Base-by-base conservation (phyloP, 73 alveolate species). In the Strombidium stylifer region DNA sequence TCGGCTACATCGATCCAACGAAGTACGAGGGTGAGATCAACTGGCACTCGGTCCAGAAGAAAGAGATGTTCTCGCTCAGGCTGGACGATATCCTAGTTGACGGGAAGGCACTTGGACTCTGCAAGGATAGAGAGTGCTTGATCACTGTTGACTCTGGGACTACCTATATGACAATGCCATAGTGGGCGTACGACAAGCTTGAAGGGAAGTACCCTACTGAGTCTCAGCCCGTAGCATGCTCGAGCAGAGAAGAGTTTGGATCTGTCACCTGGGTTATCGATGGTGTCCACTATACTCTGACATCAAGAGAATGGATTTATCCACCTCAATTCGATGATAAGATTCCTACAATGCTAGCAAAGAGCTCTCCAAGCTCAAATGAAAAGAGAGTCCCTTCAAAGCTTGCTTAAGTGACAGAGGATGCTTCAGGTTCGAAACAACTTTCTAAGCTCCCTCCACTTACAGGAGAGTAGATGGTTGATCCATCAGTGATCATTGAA, bases 121-220 rank as follows among this genome's bases (percentile, higher is more conserved):
- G 97, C 67, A 64, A 26, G 35, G 52, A 84, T 20, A 52, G 56
- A 34, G 81, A 73, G 31, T 88, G 97, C 57, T 50, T 75, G 57
- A 86, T 64, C 3, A 86, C 88, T 61, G 81, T 86, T 0, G 97
- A 85, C 55, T 76, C 97, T 34, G 97, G 97, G 15, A 88, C 97
- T 20, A 66, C 94, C 7, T 67, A 85, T 12, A 46, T 88, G 32
- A 80, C 97, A 36, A 90, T 81, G 39, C 97, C 97, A n/a, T 14
- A 19, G 45, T 26, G 30, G 42, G 49, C 55, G 0, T 42, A 20
- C 15, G 64, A 49, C 6, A 18, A 51, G 71, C 53, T 65, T 15
- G 27, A 44, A 20, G 34, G n/a, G 42, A 41, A n/a, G 61, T 69
- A 59, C 51, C 74, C 74, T 20, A 40, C 37, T 41, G 18, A 75